Conservation (phyloP, 768 basidiomycete genomes). For the Lactarius hatsudake region DNA sequence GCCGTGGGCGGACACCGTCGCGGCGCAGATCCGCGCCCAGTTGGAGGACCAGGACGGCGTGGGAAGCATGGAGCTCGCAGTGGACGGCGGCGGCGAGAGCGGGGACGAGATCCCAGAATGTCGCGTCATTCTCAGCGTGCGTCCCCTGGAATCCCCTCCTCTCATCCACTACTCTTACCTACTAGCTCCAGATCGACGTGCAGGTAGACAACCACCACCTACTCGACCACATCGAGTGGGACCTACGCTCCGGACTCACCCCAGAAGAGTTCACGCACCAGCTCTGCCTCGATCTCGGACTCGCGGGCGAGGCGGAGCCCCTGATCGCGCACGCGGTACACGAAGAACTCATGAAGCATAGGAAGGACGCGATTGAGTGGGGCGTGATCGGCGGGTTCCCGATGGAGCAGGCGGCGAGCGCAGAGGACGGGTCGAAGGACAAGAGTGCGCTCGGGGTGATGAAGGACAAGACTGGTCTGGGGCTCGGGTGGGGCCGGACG, state of each 20-base stretch:
- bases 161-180: constrained; percentile 9
- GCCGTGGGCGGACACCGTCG: constrained; percentile 73
- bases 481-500: constrained; percentile 70
- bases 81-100: constrained; percentile 51
- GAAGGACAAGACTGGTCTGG: constrained; percentile 82
- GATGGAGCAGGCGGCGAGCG: constrained; percentile 35
- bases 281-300: constrained; percentile 82
- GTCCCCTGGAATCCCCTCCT: constrained; percentile 31
- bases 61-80: constrained; percentile 70
- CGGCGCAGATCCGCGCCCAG: constrained; percentile 86
- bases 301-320: constrained; percentile 84
- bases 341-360: constrained; percentile 93
- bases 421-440: constrained; percentile 42
- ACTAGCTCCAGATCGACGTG: constrained; percentile 81
- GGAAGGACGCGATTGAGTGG: constrained; percentile 93
- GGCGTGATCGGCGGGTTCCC: constrained; percentile 71
- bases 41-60: constrained; percentile 86
- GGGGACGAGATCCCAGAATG: constrained; percentile 64
- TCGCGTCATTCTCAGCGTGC: constrained; percentile 75
- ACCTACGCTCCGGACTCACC: constrained; percentile 87
- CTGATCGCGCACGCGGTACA: constrained; percentile 91
- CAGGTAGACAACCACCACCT: constrained; percentile 92
- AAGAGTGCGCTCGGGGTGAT: constrained; percentile 53
- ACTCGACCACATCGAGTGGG: constrained; percentile 97
- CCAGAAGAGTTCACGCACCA: constrained; percentile 80